Conservation (phyloP, 352 stramenopile species). For the Phytophthora colocasiae region DNA sequence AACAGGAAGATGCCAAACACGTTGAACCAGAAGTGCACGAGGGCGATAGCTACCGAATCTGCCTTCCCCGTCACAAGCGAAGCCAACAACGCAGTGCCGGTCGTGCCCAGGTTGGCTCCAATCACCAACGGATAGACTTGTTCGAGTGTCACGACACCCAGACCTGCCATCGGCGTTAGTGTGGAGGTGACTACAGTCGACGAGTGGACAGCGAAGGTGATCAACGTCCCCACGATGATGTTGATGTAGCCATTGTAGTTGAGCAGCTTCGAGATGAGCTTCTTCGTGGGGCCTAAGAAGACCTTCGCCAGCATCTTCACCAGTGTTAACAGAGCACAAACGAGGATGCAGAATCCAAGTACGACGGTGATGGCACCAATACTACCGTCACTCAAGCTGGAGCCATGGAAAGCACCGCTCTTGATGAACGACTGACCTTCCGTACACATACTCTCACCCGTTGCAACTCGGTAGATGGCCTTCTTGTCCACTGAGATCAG, state of each 20-base stretch:
- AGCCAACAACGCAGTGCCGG: conserved; percentile 83
- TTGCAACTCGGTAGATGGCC: conserved; percentile 39
- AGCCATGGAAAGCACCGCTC: conserved; percentile 36
- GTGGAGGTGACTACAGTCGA: conserved; percentile 90
- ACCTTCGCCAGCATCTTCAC: conserved; percentile 57
- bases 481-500: conserved; percentile 43
- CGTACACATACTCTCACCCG: conserved; percentile 32
- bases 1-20: conserved; percentile 87
- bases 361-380: conserved; percentile 49
- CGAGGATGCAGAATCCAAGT: conserved; percentile 48
- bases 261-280: conserved; percentile 83
- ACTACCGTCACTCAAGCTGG: conserved; percentile 38
- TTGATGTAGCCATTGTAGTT: conserved; percentile 89
- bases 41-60: conserved; percentile 79
- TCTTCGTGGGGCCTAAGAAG: conserved; percentile 80
- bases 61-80: conserved; percentile 77
- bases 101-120: conserved; percentile 92
- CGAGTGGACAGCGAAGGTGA: conserved; percentile 91
- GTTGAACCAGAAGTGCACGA: conserved; percentile 93
- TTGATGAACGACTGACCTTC: conserved; percentile 39
- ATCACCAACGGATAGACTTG: conserved; percentile 91
- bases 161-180: conserved; percentile 85
- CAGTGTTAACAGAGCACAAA: conserved; percentile 47
- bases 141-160: conserved; percentile 87
- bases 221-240: conserved; percentile 76